Base-by-base conservation (phyloP, 2,329 filamentous ascomycete genomes). In the Xylariaceae sp. region DNA sequence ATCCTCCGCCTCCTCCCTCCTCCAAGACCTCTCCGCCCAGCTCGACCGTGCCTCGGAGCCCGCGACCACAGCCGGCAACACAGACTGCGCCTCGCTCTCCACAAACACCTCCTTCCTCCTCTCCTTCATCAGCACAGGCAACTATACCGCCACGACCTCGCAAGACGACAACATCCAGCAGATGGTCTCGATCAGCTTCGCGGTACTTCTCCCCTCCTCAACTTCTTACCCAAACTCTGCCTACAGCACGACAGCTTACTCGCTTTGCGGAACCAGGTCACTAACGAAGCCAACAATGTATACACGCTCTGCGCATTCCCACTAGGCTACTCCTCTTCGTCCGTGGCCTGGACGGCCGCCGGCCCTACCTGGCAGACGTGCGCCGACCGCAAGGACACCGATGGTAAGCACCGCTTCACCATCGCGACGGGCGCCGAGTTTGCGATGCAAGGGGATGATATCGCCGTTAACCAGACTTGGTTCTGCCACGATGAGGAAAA, bases 381-480 rank as follows among this genome's bases (percentile, higher is more conserved):
- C 41, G 54, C 54, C 28, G 53, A 55, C 34, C 49, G 48, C 26
- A 47, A 44, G 34, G 54, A 55, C 19, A 44, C 47, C 9, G 51
- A 55, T 18, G 54, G 51, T 33, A 53, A 40, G 39, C 52, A 55
- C 17, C 40, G 38, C 15, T 54, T 52, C 33, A 51, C 50, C 1
- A 50, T 55, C 16, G 47, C 50, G n/a, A 57, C 54, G 35, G 45
- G 47, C 9, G 53, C 50, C 4, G 43, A 30, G 30, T 55, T 57
- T 28, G 42, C 9, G 15, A 38, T 47, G 2, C 16, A 18, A 12
- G 41, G 37, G 4, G n/a, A 39, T 9, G 33, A 35, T 8, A 24
- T 56, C 13, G 29, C 39, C 1, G 41, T 54, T 1, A 54, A 54
- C 11, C 49, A 55, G 47, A 56, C 51, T n/a, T 55, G 51, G 47